Evolutionary conservation across 2,329 filamentous ascomycete species (phyloP), one percentile per base, ranked within the genome.

Genomic region (Diaporthe amygdali): DNA sequence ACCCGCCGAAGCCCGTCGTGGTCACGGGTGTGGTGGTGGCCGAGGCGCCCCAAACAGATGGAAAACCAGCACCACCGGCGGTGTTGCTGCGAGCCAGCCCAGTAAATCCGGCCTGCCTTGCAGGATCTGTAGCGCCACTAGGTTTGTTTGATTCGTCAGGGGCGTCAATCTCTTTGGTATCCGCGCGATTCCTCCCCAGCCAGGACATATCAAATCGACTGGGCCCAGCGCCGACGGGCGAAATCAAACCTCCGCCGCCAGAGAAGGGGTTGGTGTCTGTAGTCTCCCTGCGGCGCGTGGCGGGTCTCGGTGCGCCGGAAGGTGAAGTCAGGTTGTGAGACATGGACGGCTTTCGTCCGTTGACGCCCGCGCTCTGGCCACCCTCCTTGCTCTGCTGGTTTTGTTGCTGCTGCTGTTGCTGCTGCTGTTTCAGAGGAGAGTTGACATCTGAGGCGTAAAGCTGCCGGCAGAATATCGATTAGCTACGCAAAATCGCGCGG

Each of bases 361-460:
- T 91, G 14, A 87, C 77, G 14, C 86, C 86, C 79, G 88, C 80
- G 82, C 88, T 81, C 80, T 88, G 80, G 80, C 87, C 81, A 83
- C 90, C 84, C 51, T 90, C 87, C 76, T 92, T 91, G 72, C 94
- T 96, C 78, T 94, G 92, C 64, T 63, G 54, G 14, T 25, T 49
- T 32, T 64, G 64, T 37, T 71, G 71, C 7, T 64, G 63, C 39
- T 91, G 89, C 25, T 94, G 93, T 4, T 63, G 56, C 56, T 63
- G 59, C 6, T 63, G 44, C 41, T 94, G 93, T 82, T 98, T 98
- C 76, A 98, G 86, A 41, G 95, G 93, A 44, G 96, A 98, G 81
- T 98, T 99, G 79, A 99, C 95, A 74, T 97, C 96, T 64, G 89
- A 90, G 64, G 90, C 83, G 82, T 98, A 98, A 74, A 93, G 85